Percentiles rank a stretch among this genome's conserved stretches.
These are phyloP conservation scores for Teunomyces cretensis DNA, from an alignment of 805 yeast genomes.

Conservation along the genomic window DNA sequence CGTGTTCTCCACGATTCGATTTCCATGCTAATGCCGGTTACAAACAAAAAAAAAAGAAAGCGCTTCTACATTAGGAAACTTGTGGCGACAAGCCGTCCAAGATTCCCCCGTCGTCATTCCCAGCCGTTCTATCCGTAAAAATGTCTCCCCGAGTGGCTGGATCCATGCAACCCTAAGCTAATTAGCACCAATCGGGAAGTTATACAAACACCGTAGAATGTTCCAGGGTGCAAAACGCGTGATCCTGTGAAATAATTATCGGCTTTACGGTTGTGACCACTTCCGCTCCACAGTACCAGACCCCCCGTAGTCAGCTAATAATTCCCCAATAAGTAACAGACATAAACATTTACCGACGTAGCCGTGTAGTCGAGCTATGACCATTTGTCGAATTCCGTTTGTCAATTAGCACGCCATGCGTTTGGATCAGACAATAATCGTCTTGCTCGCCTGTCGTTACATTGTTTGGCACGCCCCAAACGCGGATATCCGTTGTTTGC, in stretches of 20 bases:
- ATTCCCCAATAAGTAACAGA: not conserved
- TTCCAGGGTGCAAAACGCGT: not conserved
- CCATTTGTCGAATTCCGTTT: not conserved
- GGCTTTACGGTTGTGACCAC: too few species aligned
- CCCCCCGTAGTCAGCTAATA: not conserved
- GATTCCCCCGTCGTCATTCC: not conserved
- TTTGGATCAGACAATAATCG: not conserved
- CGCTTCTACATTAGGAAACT: too few species aligned
- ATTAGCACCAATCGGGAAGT: not conserved
- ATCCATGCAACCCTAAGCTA: not conserved
- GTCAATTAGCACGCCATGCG: not conserved
- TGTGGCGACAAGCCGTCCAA: too few species aligned
- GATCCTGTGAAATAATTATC: not conserved
- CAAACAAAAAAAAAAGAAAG: not conserved
- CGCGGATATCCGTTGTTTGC: slow-evolving; percentile 1
- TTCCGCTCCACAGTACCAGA: too few species aligned
- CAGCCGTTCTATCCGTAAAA: slow-evolving; percentile 1
- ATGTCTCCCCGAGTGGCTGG: not conserved
- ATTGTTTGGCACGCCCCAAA: not conserved
- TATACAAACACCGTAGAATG: not conserved
- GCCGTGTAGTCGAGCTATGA: not conserved
- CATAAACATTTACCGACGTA: not conserved
- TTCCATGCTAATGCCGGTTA: too few species aligned
- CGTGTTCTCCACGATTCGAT: too few species aligned
- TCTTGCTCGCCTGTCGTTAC: not conserved